A percentile compares a stretch with the other conserved stretches of the same genome.
phyloP scores from a whole-genome alignment of 306 rosid genomes.

The Fragaria ananassa region DNA sequence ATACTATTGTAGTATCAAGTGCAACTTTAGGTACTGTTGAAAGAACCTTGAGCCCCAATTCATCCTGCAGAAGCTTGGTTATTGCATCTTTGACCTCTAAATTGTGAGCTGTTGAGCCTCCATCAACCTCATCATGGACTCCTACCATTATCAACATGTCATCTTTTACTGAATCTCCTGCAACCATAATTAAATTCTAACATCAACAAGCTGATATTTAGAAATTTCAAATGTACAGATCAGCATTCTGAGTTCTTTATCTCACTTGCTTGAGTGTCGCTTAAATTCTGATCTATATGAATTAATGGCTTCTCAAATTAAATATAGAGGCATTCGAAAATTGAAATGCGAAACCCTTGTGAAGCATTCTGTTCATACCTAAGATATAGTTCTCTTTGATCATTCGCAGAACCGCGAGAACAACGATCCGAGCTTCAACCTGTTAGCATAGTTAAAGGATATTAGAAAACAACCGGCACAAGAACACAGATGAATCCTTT shows the following conservation, averaged over 20 bases:
- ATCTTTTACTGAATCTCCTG: constrained; percentile 66
- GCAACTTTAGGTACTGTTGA: constrained; percentile 45
- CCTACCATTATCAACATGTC: constrained; percentile 80
- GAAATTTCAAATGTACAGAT: constrained; percentile 3
- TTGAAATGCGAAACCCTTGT: background rate
- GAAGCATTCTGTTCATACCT: constrained; percentile 45
- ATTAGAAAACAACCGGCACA: constrained; percentile 20
- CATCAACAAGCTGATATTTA: constrained; percentile 9
- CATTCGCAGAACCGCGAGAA: constrained; percentile 91
- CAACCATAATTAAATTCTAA: constrained; percentile 30
- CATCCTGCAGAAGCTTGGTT: constrained; percentile 61
- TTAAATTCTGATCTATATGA: too few species aligned
- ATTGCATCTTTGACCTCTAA: constrained; percentile 61
- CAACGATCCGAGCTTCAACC: constrained; percentile 94
- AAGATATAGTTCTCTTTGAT: constrained; percentile 69
- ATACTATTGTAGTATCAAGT: constrained; percentile 27
- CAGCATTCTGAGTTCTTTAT: too few species aligned
- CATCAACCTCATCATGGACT: constrained; percentile 47
- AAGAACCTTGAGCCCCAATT: constrained; percentile 70
- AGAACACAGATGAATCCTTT: background rate
- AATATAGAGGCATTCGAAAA: background rate
- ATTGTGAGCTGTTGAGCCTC: constrained; percentile 33
- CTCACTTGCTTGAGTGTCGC: too few species aligned
- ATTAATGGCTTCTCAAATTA: constrained; percentile 1
- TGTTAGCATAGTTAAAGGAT: constrained; percentile 33